phyloP scores from a whole-genome alignment of 306 rosid genomes.

The Lupinus albus region DNA sequence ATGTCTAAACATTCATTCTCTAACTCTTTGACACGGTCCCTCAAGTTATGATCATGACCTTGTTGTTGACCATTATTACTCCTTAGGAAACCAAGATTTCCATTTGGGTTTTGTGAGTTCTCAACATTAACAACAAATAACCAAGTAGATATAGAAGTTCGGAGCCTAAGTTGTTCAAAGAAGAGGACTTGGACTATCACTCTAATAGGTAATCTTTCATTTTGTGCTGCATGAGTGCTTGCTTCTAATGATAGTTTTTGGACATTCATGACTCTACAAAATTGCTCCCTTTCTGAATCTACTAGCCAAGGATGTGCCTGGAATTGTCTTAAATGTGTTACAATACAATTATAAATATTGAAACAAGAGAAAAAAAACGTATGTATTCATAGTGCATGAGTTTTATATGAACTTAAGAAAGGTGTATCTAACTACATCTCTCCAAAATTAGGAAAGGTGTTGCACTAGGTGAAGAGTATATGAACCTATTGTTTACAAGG shows the following conservation, averaged over 20 bases:
- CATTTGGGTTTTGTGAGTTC: slow-evolving; percentile 51
- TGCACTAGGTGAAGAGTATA: too few species aligned
- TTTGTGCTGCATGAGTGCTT: slow-evolving; percentile 87
- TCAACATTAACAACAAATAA: slow-evolving; percentile 72
- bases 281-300: slow-evolving; percentile 81
- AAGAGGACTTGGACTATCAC: slow-evolving; percentile 81
- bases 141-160: slow-evolving; percentile 87
- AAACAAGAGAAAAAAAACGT: not conserved
- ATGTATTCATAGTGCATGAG: too few species aligned
- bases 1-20: slow-evolving; percentile 76
- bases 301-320: slow-evolving; percentile 91
- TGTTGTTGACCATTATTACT: slow-evolving; percentile 43
- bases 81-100: slow-evolving; percentile 51
- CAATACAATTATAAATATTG: slow-evolving; percentile 6
- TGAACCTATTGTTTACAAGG: too few species aligned
- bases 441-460: too few species aligned
- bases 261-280: slow-evolving; percentile 82
- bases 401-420: too few species aligned
- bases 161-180: slow-evolving; percentile 84
- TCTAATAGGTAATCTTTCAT: slow-evolving; percentile 79
- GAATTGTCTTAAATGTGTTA: slow-evolving; percentile 31
- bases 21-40: slow-evolving; percentile 67
- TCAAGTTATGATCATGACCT: slow-evolving; percentile 56
- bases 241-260: slow-evolving; percentile 84
- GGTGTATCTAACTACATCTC: too few species aligned